Evolutionary conservation across 2,329 filamentous ascomycete species (phyloP), one percentile per base, ranked within the genome.

Genomic region (Zymoseptoria brevis): DNA sequence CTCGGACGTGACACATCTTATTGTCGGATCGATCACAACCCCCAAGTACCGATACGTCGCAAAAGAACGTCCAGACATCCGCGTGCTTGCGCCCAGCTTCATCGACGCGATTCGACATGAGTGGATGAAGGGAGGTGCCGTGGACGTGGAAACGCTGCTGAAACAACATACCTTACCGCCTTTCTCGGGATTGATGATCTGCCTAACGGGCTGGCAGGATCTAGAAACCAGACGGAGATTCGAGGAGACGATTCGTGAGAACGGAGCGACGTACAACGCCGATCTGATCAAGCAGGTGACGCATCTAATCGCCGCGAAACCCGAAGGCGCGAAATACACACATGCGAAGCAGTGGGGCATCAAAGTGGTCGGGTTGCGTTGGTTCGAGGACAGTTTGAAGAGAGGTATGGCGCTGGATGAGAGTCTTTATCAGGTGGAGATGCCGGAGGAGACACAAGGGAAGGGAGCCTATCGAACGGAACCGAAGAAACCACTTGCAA

Each of bases 11-110:
- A 97, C 94, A 4, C 94, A 99, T 77, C 85, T 99, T 53, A 83
- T 99, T 63, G 90, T 96, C 62, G 94, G 92, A 72, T 87, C 89
- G 68, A 88, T 90, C 69, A 84, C 93, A 72, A 97, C 93, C 0
- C 85, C 88, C 54, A 99, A 99, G 75, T 99, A 99, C 76, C 88
- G 87, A 73, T 96, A 96, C 79, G 93, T 97, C 69, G 94, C 93
- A 57, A 89, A 87, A 71, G 88, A 93, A 72, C 84, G 94, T 56
- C 85, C 87, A 53, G 94, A 99, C 70, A 87, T 99, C 69, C 86
- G 85, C 71, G 87, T 91, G 54, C 86, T 99, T 77, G 83, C 83
- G 50, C 83, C 87, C n/a, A 82, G 84, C 69, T 99, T 91, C 89
- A 82, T 99, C 54, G 86, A 93, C 58, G 88, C 88, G 16, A 82